Conservation (phyloP, 441 rosid genomes). For the Hura crepitans region DNA sequence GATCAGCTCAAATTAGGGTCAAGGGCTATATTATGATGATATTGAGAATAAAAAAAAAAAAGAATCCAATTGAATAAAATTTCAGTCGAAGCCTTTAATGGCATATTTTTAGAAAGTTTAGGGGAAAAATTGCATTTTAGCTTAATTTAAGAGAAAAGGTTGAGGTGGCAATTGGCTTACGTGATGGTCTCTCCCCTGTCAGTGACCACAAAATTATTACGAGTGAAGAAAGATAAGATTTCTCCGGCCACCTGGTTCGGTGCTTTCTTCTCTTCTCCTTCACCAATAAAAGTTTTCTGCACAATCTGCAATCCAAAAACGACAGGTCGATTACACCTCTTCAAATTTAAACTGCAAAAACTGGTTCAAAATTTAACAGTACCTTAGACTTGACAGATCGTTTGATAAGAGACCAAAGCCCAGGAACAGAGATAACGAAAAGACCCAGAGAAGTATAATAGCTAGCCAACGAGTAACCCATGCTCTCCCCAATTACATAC, state of each 20-base stretch:
- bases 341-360: background rate
- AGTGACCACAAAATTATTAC: constrained; percentile 70
- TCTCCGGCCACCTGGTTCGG: constrained; percentile 81
- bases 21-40: too few relatives aligned
- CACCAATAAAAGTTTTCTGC: constrained; percentile 62
- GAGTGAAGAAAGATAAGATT: constrained; percentile 75
- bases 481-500: constrained; percentile 48
- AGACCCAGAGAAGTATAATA: constrained; percentile 89
- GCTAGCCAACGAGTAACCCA: constrained; percentile 78
- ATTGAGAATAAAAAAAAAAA: too few relatives aligned
- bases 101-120: too few relatives aligned
- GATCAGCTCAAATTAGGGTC: too few relatives aligned
- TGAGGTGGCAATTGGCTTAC: constrained; percentile 38
- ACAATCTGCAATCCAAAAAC: constrained; percentile 53
- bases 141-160: background rate
- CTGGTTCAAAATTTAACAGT: background rate
- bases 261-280: constrained; percentile 48
- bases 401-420: constrained; percentile 96
- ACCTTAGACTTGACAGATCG: constrained; percentile 98
- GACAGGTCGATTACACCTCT: background rate
- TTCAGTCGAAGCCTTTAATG: too few relatives aligned
- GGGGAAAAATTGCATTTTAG: too few relatives aligned
- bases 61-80: too few relatives aligned
- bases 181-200: constrained; percentile 88
- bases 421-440: constrained; percentile 87